A percentile compares a stretch with the other conserved stretches of the same genome.
These are phyloP conservation scores for Termitomyces sp. DNA, from an alignment of 768 basidiomycete genomes.

Conservation along the genomic window DNA sequence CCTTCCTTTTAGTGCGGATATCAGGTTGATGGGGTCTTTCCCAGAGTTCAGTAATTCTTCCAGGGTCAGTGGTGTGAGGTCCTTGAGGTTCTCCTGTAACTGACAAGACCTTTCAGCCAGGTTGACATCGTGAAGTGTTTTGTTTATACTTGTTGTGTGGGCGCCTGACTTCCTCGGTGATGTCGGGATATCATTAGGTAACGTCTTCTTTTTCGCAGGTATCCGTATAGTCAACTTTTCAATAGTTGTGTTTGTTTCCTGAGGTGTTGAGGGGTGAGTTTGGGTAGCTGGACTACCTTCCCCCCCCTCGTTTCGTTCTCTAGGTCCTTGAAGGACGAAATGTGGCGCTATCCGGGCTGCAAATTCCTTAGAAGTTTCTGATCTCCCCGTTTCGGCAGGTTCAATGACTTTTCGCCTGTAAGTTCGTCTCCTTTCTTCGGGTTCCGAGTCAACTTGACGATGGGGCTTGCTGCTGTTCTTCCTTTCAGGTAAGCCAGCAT, in stretches of 20 bases:
- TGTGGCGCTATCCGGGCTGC: not conserved
- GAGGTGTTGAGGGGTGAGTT: no score
- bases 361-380: not conserved
- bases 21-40: not conserved
- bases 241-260: no score
- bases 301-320: not conserved
- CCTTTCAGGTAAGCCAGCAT: no score
- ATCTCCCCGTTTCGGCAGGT: not conserved
- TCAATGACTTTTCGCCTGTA: not conserved
- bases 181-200: no score
- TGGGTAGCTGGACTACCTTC: not conserved
- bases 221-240: no score
- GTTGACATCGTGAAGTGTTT: no score
- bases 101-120: not conserved
- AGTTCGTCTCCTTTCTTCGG: not conserved
- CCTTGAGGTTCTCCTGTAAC: not conserved
- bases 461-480: not conserved
- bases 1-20: not conserved
- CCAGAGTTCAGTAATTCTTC: not conserved
- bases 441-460: no score
- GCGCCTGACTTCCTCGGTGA: no score
- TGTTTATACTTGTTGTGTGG: no score
- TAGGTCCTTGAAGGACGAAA: not conserved
- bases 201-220: no score
- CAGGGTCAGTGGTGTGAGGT: not conserved